These are phyloP conservation scores for Neospermospora avenae DNA, from an alignment of 2,329 filamentous ascomycete species.

Conservation along the genomic window DNA sequence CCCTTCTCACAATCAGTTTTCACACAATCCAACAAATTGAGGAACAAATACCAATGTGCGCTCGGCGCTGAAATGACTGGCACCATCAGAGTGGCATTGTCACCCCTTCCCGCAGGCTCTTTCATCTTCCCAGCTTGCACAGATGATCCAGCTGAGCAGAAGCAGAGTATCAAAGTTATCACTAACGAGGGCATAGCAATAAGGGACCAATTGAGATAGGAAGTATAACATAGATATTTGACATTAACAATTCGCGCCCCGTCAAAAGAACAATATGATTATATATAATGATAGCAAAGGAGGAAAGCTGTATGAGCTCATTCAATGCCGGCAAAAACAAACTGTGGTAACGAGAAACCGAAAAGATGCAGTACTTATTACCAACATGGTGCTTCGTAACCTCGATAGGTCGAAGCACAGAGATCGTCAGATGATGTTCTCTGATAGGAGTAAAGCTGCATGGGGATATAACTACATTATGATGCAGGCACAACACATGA, in stretches of 20 bases:
- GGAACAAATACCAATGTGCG: conserved; percentile 21
- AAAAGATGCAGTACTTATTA: background rate
- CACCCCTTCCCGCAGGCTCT: conserved; percentile 12
- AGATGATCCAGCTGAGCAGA: background rate
- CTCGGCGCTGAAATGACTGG: conserved; percentile 22
- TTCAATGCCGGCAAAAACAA: background rate
- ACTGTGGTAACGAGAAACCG: background rate
- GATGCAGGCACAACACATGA: background rate
- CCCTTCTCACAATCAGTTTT: conserved; percentile 21
- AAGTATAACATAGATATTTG: background rate
- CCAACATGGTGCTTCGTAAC: background rate
- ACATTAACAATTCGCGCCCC: background rate
- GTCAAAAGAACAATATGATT: conserved; percentile 1
- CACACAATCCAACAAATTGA: background rate
- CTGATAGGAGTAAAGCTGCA: background rate
- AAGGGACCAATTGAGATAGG: background rate
- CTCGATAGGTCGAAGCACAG: background rate
- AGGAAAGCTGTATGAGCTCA: background rate
- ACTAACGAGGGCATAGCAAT: conserved; percentile 21
- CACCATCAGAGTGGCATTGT: conserved; percentile 22
- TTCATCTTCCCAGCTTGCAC: background rate
- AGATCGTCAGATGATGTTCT: background rate
- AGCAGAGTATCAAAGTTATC: conserved; percentile 3
- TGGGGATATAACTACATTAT: background rate
- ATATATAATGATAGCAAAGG: background rate